These are phyloP conservation scores for Avena sativa DNA, from an alignment of 176 grass and related monocot species.

Conservation along the genomic window DNA sequence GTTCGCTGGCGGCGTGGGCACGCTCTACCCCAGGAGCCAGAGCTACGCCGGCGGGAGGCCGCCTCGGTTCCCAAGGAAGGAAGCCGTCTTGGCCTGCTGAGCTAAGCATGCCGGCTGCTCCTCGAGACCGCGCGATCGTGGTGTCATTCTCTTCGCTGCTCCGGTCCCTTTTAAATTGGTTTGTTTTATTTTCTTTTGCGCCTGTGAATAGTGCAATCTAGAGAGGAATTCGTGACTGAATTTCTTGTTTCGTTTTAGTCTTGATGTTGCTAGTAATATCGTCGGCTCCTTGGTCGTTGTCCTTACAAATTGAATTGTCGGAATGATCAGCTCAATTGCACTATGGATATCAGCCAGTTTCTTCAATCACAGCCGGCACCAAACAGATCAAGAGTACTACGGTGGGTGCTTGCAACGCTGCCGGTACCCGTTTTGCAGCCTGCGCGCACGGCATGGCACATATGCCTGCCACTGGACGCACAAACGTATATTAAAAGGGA, in stretches of 20 bases:
- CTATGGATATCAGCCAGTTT: not conserved
- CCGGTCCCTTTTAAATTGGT: not conserved
- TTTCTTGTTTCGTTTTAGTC: not conserved
- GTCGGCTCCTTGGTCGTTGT: not conserved
- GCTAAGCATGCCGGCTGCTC: not conserved
- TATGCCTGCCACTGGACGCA: too few relatives aligned
- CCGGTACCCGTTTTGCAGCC: not conserved
- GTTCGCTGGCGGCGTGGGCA: conserved; percentile 33
- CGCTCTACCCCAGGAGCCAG: conserved; percentile 40
- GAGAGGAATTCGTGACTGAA: not conserved
- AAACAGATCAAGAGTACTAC: not conserved
- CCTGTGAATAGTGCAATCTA: conserved; percentile 13
- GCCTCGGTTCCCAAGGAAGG: conserved; percentile 28
- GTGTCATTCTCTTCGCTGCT: not conserved
- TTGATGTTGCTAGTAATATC: not conserved
- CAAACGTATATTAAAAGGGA: too few relatives aligned
- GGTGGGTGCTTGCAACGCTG: not conserved
- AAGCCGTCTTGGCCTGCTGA: conserved; percentile 25
- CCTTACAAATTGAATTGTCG: not conserved
- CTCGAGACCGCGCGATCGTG: not conserved
- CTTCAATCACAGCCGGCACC: not conserved
- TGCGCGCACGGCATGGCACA: too few relatives aligned
- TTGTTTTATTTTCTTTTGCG: not conserved
- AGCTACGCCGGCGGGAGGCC: conserved; percentile 47
- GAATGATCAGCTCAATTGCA: not conserved